Base-by-base conservation (phyloP, 371 early-diverging fungal genomes). In the Lichtheimia corymbifera region DNA sequence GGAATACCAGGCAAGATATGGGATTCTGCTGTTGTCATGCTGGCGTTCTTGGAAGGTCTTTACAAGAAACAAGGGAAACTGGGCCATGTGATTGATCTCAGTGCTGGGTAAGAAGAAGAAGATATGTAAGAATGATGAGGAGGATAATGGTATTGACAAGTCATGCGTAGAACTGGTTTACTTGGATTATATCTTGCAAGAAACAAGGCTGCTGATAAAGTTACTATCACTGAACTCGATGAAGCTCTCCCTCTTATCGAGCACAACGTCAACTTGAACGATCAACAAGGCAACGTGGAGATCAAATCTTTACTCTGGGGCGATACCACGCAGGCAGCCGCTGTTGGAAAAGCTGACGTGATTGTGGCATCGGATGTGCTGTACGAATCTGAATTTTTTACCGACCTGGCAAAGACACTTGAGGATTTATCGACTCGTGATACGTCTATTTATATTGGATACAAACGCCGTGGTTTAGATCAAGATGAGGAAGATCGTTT, bases 1-100 rank as follows among this genome's bases (percentile, higher is more conserved):
- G 77, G 80, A 14, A 82, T 87, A 22, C 85, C 85, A 2, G 87
- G 85, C 11, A 85, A 84, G 51, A 78, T 84, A n/a, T 87, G 87
- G 87, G 85, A 87, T 57, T 87, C 87, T 4, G 87, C 87, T 0
- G 65, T 85, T 45, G 80, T 79, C 0, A 71, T 82, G 71, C 61
- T 78, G 18, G 73, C 77, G 15, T 64, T 83, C 9, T 67, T 87
- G 24, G 68, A 79, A 24, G 62, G 56, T 0, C 62, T 65, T 27
- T 61, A 42, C 66, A 67, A 20, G 51, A 74, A 24, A 58, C 54
- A 71, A 14, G 68, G 66, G 2, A 79, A 79, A 27, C n/a, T 18
- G 11, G 47, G 47, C 7, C 74, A 74, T 50, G 76, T 74, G 5
- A 41, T 87, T 35, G 87, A 87, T 68, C 63, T 87, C 1, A 85